Evolutionary conservation across 2,329 filamentous ascomycete genomes (phyloP).

Genomic region (Corinectria fuckeliana): DNA sequence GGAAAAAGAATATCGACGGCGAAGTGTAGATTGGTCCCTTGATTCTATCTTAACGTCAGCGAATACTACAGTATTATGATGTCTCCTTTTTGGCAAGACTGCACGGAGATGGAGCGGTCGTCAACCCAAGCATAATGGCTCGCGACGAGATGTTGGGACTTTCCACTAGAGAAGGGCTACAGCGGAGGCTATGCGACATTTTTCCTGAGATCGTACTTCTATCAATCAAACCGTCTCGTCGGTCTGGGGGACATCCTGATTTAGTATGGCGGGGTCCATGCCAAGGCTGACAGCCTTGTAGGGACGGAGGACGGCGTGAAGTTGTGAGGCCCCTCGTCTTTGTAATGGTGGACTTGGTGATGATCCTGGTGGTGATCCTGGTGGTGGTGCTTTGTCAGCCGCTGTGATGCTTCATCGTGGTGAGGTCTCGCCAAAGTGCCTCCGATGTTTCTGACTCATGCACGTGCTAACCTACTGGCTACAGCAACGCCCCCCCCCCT

Average conservation of each 20-base stretch:
- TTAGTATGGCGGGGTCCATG: conserved; percentile 5
- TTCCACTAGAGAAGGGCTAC: conserved; percentile 1
- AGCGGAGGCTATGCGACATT: neutral
- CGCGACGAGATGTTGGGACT: neutral
- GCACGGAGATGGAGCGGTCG: conserved; percentile 14
- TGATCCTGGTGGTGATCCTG: neutral
- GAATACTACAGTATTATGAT: neutral
- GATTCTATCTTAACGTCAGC: neutral
- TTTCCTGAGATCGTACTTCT: conserved; percentile 7
- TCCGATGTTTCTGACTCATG: neutral
- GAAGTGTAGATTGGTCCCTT: neutral
- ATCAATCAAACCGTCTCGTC: conserved; percentile 2
- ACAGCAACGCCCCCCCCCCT: conserved; percentile 7
- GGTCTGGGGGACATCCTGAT: conserved; percentile 9
- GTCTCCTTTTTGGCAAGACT: neutral
- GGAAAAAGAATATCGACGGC: neutral
- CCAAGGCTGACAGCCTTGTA: neutral
- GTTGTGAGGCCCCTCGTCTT: neutral
- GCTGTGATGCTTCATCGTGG: neutral
- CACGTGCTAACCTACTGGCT: neutral
- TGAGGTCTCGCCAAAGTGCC: neutral
- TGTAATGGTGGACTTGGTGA: too few species aligned
- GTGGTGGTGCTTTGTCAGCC: neutral
- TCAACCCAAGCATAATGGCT: conserved; percentile 29
- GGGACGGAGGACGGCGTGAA: neutral